These are phyloP conservation scores for Russula sp. DNA, from an alignment of 768 basidiomycete species.

Conservation along the genomic window DNA sequence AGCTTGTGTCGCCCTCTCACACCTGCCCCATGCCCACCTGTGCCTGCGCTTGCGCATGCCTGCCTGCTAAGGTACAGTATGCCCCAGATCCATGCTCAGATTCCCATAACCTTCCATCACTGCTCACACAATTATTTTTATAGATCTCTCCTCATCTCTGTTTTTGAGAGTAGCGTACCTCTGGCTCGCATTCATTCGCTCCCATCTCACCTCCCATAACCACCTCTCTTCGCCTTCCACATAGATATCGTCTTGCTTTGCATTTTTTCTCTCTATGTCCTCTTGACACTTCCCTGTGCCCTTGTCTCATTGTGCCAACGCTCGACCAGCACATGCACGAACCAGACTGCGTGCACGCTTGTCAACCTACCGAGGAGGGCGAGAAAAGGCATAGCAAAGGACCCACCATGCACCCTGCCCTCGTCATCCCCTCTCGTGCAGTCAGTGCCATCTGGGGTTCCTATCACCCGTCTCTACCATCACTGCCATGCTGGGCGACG, in stretches of 20 bases:
- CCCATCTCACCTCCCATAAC: neutral
- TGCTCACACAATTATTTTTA: neutral
- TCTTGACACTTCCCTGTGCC: slow-evolving; percentile 18
- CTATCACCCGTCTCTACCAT: neutral
- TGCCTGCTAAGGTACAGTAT: too few relatives aligned
- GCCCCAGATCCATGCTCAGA: too few relatives aligned
- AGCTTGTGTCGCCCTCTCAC: too few relatives aligned
- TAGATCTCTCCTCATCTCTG: neutral
- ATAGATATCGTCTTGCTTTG: slow-evolving; percentile 10
- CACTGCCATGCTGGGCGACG: slow-evolving; percentile 32
- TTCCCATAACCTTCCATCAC: too few relatives aligned
- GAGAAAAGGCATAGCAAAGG: too few relatives aligned
- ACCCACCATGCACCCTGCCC: neutral
- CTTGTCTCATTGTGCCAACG: slow-evolving; percentile 14
- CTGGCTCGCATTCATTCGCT: neutral
- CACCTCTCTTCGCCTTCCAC: slow-evolving; percentile 11
- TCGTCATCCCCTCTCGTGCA: neutral
- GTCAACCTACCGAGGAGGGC: neutral
- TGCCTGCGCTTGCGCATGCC: too few relatives aligned
- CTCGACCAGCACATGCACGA: neutral
- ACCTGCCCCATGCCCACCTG: too few relatives aligned
- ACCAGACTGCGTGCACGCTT: slow-evolving; percentile 1
- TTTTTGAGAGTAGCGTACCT: neutral
- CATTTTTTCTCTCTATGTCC: slow-evolving; percentile 16
- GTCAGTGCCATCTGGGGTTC: neutral